Percentiles rank a stretch among this genome's conserved stretches.
Conservation (phyloP, 805 yeast genomes). For the Hanseniaspora mollemarum region DNA sequence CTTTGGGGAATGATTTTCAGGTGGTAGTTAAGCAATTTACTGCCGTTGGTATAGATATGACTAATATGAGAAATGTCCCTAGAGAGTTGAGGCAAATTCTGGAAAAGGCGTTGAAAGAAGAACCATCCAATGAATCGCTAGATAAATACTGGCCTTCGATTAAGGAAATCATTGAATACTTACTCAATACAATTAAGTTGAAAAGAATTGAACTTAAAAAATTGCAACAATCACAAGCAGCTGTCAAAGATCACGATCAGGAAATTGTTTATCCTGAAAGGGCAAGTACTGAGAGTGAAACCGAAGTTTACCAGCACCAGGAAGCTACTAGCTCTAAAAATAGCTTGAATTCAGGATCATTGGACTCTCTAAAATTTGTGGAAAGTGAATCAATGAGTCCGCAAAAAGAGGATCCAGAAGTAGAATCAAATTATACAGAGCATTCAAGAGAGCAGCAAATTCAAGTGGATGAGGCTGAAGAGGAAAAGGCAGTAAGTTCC, state of each 20-base stretch:
- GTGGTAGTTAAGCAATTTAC: slow-evolving; percentile 71
- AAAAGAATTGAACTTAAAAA: slow-evolving; percentile 48
- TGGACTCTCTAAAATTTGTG: neutral
- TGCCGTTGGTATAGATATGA: slow-evolving; percentile 64
- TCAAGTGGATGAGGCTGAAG: too few species aligned
- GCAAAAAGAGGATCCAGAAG: neutral
- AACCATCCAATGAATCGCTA: slow-evolving; percentile 70
- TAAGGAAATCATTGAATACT: slow-evolving; percentile 69
- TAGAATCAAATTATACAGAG: neutral
- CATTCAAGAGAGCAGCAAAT: too few species aligned
- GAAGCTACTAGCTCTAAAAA: neutral
- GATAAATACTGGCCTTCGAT: slow-evolving; percentile 75
- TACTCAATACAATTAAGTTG: slow-evolving; percentile 65
- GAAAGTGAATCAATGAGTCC: neutral
- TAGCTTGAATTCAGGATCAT: neutral
- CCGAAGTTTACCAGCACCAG: too few species aligned
- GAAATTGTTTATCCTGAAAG: too few species aligned
- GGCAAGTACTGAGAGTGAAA: too few species aligned
- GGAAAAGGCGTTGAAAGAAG: slow-evolving; percentile 75
- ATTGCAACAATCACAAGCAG: slow-evolving; percentile 15
- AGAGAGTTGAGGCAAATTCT: slow-evolving; percentile 62
- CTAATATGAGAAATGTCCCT: slow-evolving; percentile 87
- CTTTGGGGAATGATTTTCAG: slow-evolving; percentile 85
- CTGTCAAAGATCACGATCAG: too few species aligned
- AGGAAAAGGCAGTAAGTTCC: too few species aligned